Conservation (phyloP, 495 filamentous ascomycete genomes). For the Tetracladium setigerum region DNA sequence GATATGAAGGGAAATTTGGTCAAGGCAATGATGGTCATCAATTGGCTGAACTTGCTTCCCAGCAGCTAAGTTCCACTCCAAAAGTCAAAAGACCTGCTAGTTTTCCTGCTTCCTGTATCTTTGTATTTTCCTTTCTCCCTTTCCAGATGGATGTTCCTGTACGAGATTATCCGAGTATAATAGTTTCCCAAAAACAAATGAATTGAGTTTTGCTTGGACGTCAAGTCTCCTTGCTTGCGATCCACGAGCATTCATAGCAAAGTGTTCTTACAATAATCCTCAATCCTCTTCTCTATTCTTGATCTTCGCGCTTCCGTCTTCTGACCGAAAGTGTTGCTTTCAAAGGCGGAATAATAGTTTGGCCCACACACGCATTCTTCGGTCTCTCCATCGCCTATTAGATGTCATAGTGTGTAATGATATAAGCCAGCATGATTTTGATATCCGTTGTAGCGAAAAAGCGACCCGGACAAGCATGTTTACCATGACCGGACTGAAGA, state of each 20-base stretch:
- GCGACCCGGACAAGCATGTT: conserved; percentile 52
- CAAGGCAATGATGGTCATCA: conserved; percentile 51
- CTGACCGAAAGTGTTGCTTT: conserved; percentile 22
- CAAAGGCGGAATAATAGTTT: conserved; percentile 27
- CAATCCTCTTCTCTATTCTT: too few relatives aligned
- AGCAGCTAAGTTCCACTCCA: too few relatives aligned
- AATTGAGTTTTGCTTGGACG: too few relatives aligned
- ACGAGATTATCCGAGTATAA: too few relatives aligned
- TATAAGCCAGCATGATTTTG: conserved; percentile 47
- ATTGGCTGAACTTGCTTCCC: conserved; percentile 41
- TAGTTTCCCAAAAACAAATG: too few relatives aligned
- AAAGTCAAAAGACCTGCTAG: too few relatives aligned
- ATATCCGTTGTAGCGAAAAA: conserved; percentile 48
- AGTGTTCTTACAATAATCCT: too few relatives aligned
- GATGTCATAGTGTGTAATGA: conserved; percentile 50
- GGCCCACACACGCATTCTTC: conserved; percentile 23
- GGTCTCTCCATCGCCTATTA: conserved; percentile 22
- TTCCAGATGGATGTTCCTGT: too few relatives aligned
- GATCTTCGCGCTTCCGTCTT: conserved; percentile 22
- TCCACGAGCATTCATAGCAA: too few relatives aligned
- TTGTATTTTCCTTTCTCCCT: too few relatives aligned
- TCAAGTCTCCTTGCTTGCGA: too few relatives aligned
- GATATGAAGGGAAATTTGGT: conserved; percentile 44
- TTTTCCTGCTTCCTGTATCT: too few relatives aligned
- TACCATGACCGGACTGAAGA: conserved; percentile 41